Evolutionary conservation across 2,329 filamentous ascomycete species (phyloP), one percentile per base, ranked within the genome.

Genomic region (Exophiala bonariae): DNA sequence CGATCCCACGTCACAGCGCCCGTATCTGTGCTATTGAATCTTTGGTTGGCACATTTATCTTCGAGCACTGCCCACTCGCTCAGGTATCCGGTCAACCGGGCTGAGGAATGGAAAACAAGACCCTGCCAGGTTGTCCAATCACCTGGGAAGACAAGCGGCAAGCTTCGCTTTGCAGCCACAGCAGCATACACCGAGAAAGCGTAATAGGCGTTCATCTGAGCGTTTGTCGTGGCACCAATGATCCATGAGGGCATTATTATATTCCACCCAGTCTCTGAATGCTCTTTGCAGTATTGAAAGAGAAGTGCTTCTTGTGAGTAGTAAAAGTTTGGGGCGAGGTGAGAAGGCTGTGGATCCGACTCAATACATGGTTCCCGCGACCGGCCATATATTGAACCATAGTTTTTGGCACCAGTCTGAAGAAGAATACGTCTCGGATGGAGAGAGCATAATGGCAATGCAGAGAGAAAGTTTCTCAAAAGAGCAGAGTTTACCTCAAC

Each of bases 331-430:
- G 55, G 50, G 40, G 60, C 61, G 2, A 63, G 44, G 9, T 20
- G 40, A 7, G 56, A 43, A 1, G 72, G 60, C 9, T 50, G 44
- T 6, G 61, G 60, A 33, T 62, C 61, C 10, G 53, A 56, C 46
- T 63, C 61, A 30, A 40, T 10, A 16, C 36, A 19, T 6, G 36
- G 36, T 11, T 16, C 19, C 1, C 63, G 55, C 0, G 66, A 52
- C 0, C 71, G 72, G 2, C 74, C 75, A 18, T 75, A 63, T 50
- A 78, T 74, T 3, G 73, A 56, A 31, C 67, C 73, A 61, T 78
- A 78, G 56, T 77, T 72, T 61, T 78, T 79, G 2, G 72, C 72
- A 5, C 75, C 75, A 1, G 71, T 75, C 50, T 79, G 76, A 7
- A 75, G 66, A 55, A 76, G 61, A 48, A 78, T 65, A 4, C 74